Evolutionary conservation across 331 rosid species (phyloP).

Genomic region (Ulmus americana): DNA sequence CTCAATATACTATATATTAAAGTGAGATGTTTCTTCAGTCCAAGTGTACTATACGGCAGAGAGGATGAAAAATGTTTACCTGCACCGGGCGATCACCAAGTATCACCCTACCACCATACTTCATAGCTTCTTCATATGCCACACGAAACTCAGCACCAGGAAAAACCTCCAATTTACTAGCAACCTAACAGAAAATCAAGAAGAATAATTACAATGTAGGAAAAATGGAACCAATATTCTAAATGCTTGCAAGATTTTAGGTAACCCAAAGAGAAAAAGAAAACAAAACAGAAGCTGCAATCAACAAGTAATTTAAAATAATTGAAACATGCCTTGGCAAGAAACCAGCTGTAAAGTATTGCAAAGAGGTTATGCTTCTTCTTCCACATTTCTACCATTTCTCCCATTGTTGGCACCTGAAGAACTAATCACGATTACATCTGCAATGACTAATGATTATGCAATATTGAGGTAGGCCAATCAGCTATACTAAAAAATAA

Average conservation of each 20-base stretch:
- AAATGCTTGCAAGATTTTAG: conserved; percentile 1
- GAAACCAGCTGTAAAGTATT: conserved; percentile 89
- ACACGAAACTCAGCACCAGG: conserved; percentile 96
- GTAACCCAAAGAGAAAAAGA: conserved; percentile 4
- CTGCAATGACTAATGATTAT: background rate
- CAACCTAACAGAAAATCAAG: conserved; percentile 51
- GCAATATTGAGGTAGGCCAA: no score
- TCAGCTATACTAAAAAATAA: no score
- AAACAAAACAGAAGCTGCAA: background rate
- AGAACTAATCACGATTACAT: conserved; percentile 22
- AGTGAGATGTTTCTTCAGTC: background rate
- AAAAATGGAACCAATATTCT: conserved; percentile 12
- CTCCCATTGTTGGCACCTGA: conserved; percentile 74
- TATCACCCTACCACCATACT: conserved; percentile 83
- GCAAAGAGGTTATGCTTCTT: conserved; percentile 72
- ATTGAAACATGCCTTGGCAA: conserved; percentile 69
- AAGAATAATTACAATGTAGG: background rate
- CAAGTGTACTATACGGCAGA: background rate
- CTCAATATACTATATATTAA: background rate
- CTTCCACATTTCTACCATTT: conserved; percentile 77
- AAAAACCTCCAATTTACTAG: conserved; percentile 72
- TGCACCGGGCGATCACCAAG: conserved; percentile 97
- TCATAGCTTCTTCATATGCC: conserved; percentile 88
- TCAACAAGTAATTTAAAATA: conserved; percentile 14
- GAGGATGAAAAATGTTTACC: conserved; percentile 38